These are phyloP conservation scores for Ustilago curta DNA, from an alignment of 1,284 basidiomycete species.

Conservation along the genomic window DNA sequence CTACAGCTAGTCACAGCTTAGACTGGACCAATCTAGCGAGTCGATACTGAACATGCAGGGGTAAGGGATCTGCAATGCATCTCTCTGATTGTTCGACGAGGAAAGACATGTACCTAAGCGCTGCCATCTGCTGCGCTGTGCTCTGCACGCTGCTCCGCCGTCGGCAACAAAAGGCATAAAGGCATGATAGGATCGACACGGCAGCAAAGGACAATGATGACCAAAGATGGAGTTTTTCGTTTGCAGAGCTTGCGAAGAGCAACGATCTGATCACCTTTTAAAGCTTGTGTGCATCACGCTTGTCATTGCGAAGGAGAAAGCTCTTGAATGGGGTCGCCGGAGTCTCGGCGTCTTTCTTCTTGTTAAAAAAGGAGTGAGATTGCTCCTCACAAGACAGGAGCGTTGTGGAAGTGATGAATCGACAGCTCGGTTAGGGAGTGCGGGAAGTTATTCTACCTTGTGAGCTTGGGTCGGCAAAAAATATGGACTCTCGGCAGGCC, in stretches of 20 bases:
- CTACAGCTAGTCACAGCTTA: too few species aligned
- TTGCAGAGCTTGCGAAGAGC: too few species aligned
- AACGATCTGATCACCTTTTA: background rate
- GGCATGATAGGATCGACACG: too few species aligned
- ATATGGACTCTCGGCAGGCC: constrained; percentile 1
- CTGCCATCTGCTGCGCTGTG: too few species aligned
- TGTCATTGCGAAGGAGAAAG: background rate
- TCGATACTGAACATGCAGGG: background rate
- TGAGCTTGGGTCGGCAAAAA: background rate
- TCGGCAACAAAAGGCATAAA: too few species aligned
- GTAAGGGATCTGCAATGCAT: constrained; percentile 7
- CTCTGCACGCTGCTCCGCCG: too few species aligned
- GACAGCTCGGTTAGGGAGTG: constrained; percentile 4
- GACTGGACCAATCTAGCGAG: too few species aligned
- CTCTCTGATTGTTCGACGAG: background rate
- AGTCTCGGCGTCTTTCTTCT: constrained; percentile 17
- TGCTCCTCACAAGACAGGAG: background rate
- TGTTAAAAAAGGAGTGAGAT: background rate
- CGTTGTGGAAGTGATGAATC: background rate
- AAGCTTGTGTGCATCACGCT: constrained; percentile 10
- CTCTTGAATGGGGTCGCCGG: constrained; percentile 8
- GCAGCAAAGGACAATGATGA: too few species aligned
- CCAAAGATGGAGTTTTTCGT: too few species aligned
- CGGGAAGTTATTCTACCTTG: background rate
- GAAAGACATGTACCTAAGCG: too few species aligned